Evolutionary conservation across 257 asterid genomes (phyloP).

Genomic region (Galeopsis tetrahit): DNA sequence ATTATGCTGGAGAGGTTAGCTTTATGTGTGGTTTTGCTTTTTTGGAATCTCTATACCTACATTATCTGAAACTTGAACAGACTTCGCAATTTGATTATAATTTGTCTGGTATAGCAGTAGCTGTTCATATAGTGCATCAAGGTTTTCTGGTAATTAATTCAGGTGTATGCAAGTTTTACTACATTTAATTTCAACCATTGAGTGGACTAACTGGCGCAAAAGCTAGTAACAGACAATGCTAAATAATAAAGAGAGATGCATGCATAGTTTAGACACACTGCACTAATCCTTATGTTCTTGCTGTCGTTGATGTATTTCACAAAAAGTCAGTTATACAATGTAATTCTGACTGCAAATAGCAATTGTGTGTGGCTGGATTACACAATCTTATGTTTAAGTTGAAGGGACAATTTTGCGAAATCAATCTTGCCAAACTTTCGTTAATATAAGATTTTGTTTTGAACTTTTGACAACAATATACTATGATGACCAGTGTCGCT

Average conservation of each 20-base stretch:
- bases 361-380: neutral
- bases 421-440: neutral
- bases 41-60: slow-evolving; percentile 22
- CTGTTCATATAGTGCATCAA: slow-evolving; percentile 8
- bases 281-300: neutral
- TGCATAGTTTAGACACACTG: neutral
- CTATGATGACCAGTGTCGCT: neutral
- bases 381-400: slow-evolving; percentile 4
- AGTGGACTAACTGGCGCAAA: neutral
- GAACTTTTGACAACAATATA: neutral
- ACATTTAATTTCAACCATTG: slow-evolving; percentile 9
- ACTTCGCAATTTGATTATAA: neutral
- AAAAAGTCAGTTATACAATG: neutral
- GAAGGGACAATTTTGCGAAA: neutral
- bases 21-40: slow-evolving; percentile 26
- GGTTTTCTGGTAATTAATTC: neutral
- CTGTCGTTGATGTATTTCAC: slow-evolving; percentile 4
- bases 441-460: neutral
- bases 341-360: slow-evolving; percentile 1
- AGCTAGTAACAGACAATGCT: neutral
- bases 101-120: neutral
- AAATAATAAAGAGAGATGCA: neutral
- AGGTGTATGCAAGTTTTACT: neutral
- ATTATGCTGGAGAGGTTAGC: slow-evolving; percentile 89
- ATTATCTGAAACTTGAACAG: slow-evolving; percentile 4